Conservation (phyloP, 768 basidiomycete species). For the Macrolepiota fuliginosa region DNA sequence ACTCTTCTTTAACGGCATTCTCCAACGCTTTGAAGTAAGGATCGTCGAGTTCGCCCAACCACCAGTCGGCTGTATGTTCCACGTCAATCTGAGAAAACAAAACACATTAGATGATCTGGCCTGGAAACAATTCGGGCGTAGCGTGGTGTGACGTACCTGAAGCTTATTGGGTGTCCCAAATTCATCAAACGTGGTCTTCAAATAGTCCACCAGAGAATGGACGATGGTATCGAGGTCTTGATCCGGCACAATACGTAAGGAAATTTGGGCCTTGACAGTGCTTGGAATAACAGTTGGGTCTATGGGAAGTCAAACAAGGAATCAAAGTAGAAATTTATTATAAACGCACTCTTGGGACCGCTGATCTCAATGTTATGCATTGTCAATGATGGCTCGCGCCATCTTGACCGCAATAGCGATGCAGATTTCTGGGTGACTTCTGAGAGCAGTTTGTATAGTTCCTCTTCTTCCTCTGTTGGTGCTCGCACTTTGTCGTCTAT, state of each 20-base stretch:
- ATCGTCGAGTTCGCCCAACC: conserved; percentile 86
- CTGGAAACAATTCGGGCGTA: too few species aligned
- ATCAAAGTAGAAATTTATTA: background rate
- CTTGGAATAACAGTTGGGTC: conserved; percentile 90
- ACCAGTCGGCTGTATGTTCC: conserved; percentile 90
- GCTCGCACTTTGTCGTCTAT: conserved; percentile 77
- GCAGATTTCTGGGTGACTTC: conserved; percentile 66
- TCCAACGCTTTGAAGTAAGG: conserved; percentile 88
- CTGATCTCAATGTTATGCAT: conserved; percentile 84
- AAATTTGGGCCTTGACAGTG: conserved; percentile 79
- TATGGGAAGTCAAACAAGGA: conserved; percentile 22
- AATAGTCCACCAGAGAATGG: conserved; percentile 53
- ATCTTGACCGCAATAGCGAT: conserved; percentile 69
- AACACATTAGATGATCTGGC: too few species aligned
- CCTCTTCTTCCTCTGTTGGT: conserved; percentile 63
- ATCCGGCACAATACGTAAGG: conserved; percentile 92
- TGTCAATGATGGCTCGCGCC: conserved; percentile 90
- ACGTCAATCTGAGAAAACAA: conserved; percentile 56
- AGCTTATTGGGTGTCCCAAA: conserved; percentile 71
- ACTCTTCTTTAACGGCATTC: conserved; percentile 78
- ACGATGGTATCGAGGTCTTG: conserved; percentile 77
- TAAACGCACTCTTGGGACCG: conserved; percentile 67
- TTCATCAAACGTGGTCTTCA: conserved; percentile 54
- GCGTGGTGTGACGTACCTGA: conserved; percentile 55
- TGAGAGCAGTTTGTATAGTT: conserved; percentile 67